Percentiles rank a stretch among this genome's conserved stretches.
phyloP scores from a whole-genome alignment of 805 yeast genomes.

The Wickerhamiella parazyma region DNA sequence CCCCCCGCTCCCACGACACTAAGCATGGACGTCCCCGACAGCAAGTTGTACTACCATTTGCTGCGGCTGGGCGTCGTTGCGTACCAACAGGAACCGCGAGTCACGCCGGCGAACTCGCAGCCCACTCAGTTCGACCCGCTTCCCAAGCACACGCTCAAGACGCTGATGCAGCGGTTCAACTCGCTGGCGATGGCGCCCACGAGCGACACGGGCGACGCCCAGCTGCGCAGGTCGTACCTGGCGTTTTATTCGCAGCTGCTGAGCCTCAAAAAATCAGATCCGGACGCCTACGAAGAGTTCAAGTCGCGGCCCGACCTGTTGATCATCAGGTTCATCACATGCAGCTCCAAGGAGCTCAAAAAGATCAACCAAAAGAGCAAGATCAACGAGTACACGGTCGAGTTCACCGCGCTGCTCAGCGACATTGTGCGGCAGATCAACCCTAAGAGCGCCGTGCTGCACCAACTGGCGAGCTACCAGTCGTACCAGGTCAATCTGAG shows the following conservation, averaged over 20 bases:
- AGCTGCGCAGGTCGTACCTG: conserved; percentile 41
- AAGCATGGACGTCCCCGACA: conserved; percentile 13
- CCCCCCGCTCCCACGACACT: background rate
- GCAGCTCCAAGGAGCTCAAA: conserved; percentile 21
- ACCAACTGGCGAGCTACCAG: conserved; percentile 18
- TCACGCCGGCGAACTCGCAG: conserved; percentile 10
- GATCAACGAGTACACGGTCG: conserved; percentile 20
- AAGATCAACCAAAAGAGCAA: conserved; percentile 9
- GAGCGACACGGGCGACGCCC: conserved; percentile 29
- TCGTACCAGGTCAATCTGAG: background rate
- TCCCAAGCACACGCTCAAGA: conserved; percentile 23
- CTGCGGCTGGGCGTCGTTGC: conserved; percentile 44
- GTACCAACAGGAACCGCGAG: conserved; percentile 49
- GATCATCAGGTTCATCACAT: conserved; percentile 24
- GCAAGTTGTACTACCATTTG: conserved; percentile 36
- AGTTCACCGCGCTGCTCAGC: conserved; percentile 23
- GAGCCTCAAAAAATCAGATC: conserved; percentile 25
- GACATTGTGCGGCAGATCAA: conserved; percentile 15
- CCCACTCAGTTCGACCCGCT: conserved; percentile 18
- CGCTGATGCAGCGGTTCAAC: conserved; percentile 25
- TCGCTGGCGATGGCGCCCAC: conserved; percentile 22
- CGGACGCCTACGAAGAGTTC: conserved; percentile 20
- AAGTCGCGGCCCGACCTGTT: conserved; percentile 25
- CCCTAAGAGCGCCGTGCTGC: conserved; percentile 14
- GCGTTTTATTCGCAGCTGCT: conserved; percentile 50